phyloP scores from a whole-genome alignment of 140 eudicot genomes.

The Cichorium intybus region DNA sequence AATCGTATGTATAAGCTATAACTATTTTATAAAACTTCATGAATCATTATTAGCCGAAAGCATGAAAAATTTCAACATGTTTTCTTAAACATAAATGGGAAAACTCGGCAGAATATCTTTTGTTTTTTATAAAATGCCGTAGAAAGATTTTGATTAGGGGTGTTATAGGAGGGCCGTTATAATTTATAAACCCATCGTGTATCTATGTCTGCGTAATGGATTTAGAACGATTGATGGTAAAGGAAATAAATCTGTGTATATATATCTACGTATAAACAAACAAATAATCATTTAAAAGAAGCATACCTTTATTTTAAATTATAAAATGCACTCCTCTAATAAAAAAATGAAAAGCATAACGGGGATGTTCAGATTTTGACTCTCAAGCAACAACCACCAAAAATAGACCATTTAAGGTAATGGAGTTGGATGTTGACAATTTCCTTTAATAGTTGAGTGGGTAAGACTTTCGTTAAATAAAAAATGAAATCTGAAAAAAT shows the following conservation, averaged over 20 bases:
- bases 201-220: no score
- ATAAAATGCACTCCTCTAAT: neutral
- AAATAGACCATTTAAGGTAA: conserved; percentile 1
- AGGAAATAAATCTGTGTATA: neutral
- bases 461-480: neutral
- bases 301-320: neutral
- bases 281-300: neutral
- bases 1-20: neutral
- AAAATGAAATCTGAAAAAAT: neutral
- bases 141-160: neutral
- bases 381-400: neutral
- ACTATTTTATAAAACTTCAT: neutral
- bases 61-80: neutral
- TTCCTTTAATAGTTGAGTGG: conserved; percentile 12
- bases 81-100: neutral
- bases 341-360: neutral
- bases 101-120: neutral
- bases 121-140: neutral
- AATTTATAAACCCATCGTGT: no score
- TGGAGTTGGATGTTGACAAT: conserved; percentile 19
- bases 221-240: no score
- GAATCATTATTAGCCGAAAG: no score
- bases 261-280: neutral
- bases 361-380: neutral
- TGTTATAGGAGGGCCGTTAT: no score